phyloP scores from a whole-genome alignment of 176 grass and related monocot genomes.

The Poa annua region DNA sequence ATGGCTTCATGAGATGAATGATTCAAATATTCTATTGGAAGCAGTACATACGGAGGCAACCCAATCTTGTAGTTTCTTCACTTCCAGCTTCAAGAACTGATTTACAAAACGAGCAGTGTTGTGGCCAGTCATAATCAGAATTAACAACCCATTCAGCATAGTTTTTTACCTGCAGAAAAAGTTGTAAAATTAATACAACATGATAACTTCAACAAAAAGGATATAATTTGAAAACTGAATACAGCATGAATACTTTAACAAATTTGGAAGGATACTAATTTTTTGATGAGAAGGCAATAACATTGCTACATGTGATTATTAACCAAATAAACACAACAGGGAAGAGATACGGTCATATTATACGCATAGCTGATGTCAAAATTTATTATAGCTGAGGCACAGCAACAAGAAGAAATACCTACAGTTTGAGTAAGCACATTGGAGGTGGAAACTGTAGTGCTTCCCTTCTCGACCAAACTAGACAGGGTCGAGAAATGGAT shows the following conservation, averaged over 20 bases:
- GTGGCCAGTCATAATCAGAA: constrained; percentile 96
- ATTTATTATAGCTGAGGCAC: background rate
- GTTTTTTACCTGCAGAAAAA: constrained; percentile 84
- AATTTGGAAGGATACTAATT: background rate
- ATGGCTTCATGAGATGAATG: constrained; percentile 36
- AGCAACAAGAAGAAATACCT: background rate
- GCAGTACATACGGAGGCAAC: constrained; percentile 91
- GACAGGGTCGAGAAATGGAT: background rate
- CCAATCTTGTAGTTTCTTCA: constrained; percentile 86
- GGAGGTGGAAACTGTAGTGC: background rate
- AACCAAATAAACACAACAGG: constrained; percentile 24
- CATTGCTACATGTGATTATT: background rate
- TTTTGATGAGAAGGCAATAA: constrained; percentile 8
- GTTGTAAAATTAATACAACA: constrained; percentile 27
- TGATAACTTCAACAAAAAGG: background rate
- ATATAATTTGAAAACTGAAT: constrained; percentile 12
- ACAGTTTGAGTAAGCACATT: background rate
- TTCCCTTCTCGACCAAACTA: background rate
- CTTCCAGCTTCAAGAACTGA: constrained; percentile 69
- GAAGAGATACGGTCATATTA: constrained; percentile 15
- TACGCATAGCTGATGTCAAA: background rate
- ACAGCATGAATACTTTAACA: background rate
- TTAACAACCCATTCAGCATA: constrained; percentile 99
- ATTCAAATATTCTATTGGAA: constrained; percentile 39
- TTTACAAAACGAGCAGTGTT: constrained; percentile 86